phyloP scores from a whole-genome alignment of 2,329 filamentous ascomycete species.

The Pseudogymnoascus sp. region DNA sequence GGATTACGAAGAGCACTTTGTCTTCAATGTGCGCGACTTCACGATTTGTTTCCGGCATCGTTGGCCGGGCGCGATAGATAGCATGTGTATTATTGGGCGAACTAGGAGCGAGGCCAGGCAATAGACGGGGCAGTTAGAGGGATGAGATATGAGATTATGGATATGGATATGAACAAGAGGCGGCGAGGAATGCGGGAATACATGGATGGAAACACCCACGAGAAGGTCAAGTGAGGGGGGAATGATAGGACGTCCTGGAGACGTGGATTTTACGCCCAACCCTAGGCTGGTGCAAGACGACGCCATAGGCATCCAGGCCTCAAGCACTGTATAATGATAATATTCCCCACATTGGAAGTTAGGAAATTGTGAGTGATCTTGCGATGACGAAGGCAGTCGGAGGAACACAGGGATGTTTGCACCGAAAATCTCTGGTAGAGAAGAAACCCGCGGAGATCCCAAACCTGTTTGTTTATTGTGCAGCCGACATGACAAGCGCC shows the following conservation, averaged over 20 bases:
- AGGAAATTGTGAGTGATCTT: not conserved
- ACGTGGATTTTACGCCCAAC: not conserved
- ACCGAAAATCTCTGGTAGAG: not conserved
- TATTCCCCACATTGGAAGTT: not conserved
- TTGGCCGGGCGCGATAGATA: not conserved
- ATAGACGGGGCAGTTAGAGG: not conserved
- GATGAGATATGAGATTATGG: not conserved
- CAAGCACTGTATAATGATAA: conserved; percentile 3
- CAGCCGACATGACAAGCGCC: not conserved
- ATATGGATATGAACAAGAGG: not conserved
- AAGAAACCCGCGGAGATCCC: not conserved
- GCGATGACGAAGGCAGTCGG: not conserved
- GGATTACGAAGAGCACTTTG: not conserved
- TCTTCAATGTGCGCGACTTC: conserved; percentile 2
- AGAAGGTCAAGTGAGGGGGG: not conserved
- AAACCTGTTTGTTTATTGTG: not conserved
- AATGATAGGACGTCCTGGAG: conserved; percentile 1
- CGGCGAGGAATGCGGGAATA: not conserved
- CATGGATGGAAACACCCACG: not conserved
- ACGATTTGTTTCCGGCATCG: not conserved
- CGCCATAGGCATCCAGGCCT: not conserved
- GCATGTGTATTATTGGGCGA: not conserved
- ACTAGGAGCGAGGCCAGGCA: not conserved
- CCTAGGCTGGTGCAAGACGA: not conserved
- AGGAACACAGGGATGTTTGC: not conserved